phyloP scores from a whole-genome alignment of 148 eudicot genomes.

The Vaccinium corymbosum region DNA sequence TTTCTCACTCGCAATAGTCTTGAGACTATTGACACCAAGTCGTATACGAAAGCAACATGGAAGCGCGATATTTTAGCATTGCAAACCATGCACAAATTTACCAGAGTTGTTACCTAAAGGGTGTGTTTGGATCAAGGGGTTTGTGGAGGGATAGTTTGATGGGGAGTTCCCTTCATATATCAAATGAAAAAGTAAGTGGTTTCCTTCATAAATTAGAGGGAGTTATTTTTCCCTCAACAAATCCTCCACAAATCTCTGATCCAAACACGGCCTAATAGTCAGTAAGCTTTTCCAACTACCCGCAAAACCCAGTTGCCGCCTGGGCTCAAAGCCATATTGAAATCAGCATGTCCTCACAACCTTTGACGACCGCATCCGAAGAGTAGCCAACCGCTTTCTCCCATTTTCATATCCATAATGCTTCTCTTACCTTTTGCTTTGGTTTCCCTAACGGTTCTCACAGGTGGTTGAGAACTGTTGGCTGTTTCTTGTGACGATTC shows the following conservation, averaged over 20 bases:
- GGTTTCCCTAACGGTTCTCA: constrained; percentile 24
- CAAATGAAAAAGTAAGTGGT: neutral
- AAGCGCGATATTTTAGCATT: neutral
- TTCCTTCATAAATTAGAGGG: neutral
- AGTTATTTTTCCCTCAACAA: neutral
- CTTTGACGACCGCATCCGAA: constrained; percentile 34
- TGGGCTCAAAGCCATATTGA: neutral
- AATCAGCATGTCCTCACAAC: constrained; percentile 34
- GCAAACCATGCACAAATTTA: neutral
- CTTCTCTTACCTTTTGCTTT: constrained; percentile 21
- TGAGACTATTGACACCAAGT: neutral
- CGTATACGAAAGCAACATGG: neutral
- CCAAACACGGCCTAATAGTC: neutral
- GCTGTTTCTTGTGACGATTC: constrained; percentile 37
- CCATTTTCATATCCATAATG: constrained; percentile 26
- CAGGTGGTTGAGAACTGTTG: constrained; percentile 31
- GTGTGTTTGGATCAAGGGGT: neutral
- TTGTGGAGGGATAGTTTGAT: neutral
- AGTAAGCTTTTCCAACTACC: neutral
- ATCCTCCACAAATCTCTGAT: neutral
- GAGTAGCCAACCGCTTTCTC: constrained; percentile 24
- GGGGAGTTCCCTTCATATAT: neutral
- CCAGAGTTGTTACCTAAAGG: neutral
- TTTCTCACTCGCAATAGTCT: neutral
- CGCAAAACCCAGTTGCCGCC: neutral